Percentiles rank a stretch among this genome's conserved stretches.
These are phyloP conservation scores for Beta lomatogona DNA, from an alignment of 179 eudicot genomes.

Conservation along the genomic window DNA sequence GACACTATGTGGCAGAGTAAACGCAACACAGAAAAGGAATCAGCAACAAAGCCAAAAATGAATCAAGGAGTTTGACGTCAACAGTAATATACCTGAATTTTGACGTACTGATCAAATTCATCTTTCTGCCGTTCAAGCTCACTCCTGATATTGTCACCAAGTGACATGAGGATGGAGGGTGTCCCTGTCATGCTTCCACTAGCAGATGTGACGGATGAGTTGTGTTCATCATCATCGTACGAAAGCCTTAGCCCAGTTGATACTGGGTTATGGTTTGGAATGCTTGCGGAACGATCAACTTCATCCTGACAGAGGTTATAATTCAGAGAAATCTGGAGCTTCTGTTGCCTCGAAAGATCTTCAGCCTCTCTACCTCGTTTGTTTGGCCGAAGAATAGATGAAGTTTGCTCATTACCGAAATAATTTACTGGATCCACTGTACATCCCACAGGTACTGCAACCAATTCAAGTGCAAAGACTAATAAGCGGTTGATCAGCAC, in stretches of 20 bases:
- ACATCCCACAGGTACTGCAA: constrained; percentile 65
- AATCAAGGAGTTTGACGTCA: not conserved
- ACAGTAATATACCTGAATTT: constrained; percentile 61
- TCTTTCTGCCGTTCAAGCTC: constrained; percentile 83
- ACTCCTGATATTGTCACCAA: constrained; percentile 62
- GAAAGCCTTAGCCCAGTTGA: constrained; percentile 90
- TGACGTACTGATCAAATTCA: constrained; percentile 76
- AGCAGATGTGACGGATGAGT: constrained; percentile 87
- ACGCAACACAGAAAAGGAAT: not conserved
- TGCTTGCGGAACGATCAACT: constrained; percentile 55
- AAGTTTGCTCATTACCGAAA: constrained; percentile 62
- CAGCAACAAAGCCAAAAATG: not conserved
- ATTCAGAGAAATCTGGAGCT: constrained; percentile 71
- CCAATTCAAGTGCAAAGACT: constrained; percentile 8
- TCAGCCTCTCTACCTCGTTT: constrained; percentile 66
- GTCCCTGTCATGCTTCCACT: constrained; percentile 75
- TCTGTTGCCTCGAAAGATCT: constrained; percentile 63
- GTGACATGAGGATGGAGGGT: constrained; percentile 62
- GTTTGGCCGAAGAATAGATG: constrained; percentile 50
- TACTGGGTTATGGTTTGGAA: constrained; percentile 69
- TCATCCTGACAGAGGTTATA: constrained; percentile 59
- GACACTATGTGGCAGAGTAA: not conserved
- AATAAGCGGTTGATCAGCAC: constrained; percentile 1
- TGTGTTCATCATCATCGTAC: constrained; percentile 91
- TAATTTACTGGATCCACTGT: constrained; percentile 69